Evolutionary conservation across 441 rosid genomes (phyloP).

Genomic region (Aquilaria agallochum): DNA sequence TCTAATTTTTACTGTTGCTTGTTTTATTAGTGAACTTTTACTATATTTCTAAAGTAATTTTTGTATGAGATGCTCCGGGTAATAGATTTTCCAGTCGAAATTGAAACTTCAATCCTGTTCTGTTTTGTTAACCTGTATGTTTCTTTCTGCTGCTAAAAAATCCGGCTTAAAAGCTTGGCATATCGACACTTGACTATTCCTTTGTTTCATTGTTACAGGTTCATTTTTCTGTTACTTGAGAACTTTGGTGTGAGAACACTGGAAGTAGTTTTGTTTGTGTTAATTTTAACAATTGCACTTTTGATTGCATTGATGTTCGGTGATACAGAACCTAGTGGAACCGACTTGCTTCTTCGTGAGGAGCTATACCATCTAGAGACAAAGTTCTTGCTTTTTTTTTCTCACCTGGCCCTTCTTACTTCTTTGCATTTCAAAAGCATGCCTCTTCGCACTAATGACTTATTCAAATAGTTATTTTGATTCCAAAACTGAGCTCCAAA

Average conservation of each 20-base stretch:
- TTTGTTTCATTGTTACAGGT: conserved; percentile 41
- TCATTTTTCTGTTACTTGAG: conserved; percentile 84
- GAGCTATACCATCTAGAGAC: neutral
- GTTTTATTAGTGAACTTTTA: too few relatives aligned
- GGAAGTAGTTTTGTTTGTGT: conserved; percentile 77
- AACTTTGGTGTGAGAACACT: conserved; percentile 90
- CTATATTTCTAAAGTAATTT: too few relatives aligned
- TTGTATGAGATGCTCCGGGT: too few relatives aligned
- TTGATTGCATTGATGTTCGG: conserved; percentile 99
- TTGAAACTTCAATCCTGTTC: too few relatives aligned
- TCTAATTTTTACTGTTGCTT: too few relatives aligned
- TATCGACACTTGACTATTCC: conserved; percentile 2
- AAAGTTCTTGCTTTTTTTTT: neutral
- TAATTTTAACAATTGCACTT: conserved; percentile 76
- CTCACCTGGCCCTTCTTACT: neutral
- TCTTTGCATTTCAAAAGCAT: neutral
- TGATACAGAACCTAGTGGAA: conserved; percentile 68
- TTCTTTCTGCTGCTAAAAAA: too few relatives aligned
- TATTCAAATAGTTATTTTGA: conserved; percentile 29
- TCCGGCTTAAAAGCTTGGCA: neutral
- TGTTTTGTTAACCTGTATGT: too few relatives aligned
- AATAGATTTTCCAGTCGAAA: too few relatives aligned
- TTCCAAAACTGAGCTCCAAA: conserved; percentile 78
- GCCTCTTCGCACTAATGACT: too few relatives aligned
- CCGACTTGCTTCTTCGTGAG: conserved; percentile 71